Conservation (phyloP, 2,329 filamentous ascomycete genomes). For the Ascochyta rabiei region DNA sequence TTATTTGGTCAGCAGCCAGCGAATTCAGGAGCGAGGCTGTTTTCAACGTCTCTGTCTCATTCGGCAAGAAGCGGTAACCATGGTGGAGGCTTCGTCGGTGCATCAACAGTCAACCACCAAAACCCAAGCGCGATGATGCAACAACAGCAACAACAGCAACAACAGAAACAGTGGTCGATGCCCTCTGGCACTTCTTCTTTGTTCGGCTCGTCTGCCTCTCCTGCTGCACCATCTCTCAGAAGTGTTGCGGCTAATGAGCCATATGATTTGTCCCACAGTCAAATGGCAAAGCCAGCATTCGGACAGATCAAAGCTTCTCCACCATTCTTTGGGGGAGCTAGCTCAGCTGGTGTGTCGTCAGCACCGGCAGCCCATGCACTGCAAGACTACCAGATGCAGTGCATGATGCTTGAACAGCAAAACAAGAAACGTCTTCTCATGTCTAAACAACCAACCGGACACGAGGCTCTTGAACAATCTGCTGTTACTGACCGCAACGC, state of each 20-base stretch:
- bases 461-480: background rate
- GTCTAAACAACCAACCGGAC: slow-evolving; percentile 47
- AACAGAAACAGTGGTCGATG: background rate
- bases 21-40: too few species aligned
- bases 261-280: background rate
- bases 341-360: background rate
- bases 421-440: slow-evolving; percentile 83
- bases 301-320: background rate
- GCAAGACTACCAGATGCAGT: slow-evolving; percentile 83
- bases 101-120: background rate
- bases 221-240: background rate
- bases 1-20: background rate
- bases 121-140: background rate
- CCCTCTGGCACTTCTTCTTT: background rate
- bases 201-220: background rate
- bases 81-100: background rate
- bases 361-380: slow-evolving; percentile 45
- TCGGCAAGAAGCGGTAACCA: background rate
- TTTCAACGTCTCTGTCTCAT: too few species aligned
- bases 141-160: background rate
- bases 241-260: background rate
- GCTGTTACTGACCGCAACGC: too few species aligned
- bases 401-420: slow-evolving; percentile 83
- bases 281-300: background rate
- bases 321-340: background rate